Evolutionary conservation across 2,329 filamentous ascomycete species (phyloP), one percentile per base, ranked within the genome.

Genomic region (Ustulina deusta): DNA sequence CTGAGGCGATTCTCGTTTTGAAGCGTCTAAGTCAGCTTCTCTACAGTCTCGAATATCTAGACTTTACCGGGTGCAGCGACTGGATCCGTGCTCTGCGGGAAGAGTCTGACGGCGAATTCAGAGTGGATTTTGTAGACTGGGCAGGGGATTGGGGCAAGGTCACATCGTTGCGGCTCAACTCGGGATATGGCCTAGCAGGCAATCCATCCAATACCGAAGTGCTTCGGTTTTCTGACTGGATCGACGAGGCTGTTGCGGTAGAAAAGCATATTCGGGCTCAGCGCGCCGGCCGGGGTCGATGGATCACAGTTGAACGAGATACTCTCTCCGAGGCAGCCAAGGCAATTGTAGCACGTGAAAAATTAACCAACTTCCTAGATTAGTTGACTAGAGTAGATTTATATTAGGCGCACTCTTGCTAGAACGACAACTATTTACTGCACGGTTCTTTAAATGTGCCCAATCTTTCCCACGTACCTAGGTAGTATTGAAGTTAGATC

Each of bases 11-110:
- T 5, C 76, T 86, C 20, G 77, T 90, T 2, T 77, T 90, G 56
- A 83, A 84, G 57, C 82, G 84, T 68, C 78, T 91, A 13, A 87
- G 86, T 76, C 82, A 81, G 68, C 79, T 78, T 22, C 79, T 89
- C 7, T 90, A 90, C 73, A 78, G 84, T 20, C 81, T 91, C 1
- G 87, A 90, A 74, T 88, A 86, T 58, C 80, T 91, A 7, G 87
- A 90, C 73, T 77, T 91, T 44, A 89, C 86, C 0, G 89, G 88
- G 1, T 90, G 89, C 70, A 79, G 77, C 0, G 76, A 82, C 17
- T 91, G 89, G 89, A 81, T 82, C 65, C 78, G 79, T 55, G 86
- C 85, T 10, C 77, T 89, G 59, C 81, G 79, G 69, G 73, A 70
- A 40, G 70, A 74, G 1, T 81, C 80, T 0, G 82, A 82, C 34